A percentile compares a stretch with the other conserved stretches of the same genome.
phyloP scores from a whole-genome alignment of 352 stramenopile genomes.

The Globisporangium uncinulatum region DNA sequence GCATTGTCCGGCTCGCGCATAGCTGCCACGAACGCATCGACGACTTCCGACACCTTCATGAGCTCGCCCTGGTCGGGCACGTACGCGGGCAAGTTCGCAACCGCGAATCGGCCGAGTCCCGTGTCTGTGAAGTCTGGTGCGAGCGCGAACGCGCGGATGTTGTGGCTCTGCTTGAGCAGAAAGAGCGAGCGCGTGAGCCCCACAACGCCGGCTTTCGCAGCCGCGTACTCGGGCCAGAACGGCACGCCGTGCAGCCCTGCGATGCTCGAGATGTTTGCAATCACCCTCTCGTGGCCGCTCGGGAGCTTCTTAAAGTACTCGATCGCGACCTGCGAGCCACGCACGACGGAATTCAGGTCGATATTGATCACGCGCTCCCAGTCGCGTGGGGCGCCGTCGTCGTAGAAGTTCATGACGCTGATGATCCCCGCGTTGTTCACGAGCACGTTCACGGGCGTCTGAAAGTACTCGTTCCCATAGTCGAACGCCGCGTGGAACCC shows the following conservation, averaged over 20 bases:
- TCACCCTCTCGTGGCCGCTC: conserved; percentile 50
- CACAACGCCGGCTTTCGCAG: conserved; percentile 70
- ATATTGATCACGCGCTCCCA: conserved; percentile 75
- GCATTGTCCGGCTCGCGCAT: conserved; percentile 51
- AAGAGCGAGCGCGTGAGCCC: conserved; percentile 66
- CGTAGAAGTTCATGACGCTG: conserved; percentile 45
- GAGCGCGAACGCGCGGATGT: conserved; percentile 66
- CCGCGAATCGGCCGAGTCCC: conserved; percentile 43
- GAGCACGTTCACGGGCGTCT: conserved; percentile 55
- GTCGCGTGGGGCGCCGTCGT: conserved; percentile 23
- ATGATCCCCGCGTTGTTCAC: conserved; percentile 81
- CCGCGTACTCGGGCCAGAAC: conserved; percentile 63
- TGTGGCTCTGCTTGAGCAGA: conserved; percentile 50
- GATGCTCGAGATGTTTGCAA: conserved; percentile 72
- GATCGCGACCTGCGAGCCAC: conserved; percentile 61
- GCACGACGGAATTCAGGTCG: conserved; percentile 62
- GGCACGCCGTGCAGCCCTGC: conserved; percentile 42
- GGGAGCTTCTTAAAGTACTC: conserved; percentile 54
- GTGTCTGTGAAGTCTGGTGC: conserved; percentile 70
- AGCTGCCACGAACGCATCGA: conserved; percentile 46
- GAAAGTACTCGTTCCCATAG: conserved; percentile 53
- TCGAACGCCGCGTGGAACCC: conserved; percentile 62
- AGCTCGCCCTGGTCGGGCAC: conserved; percentile 45
- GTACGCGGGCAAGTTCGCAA: conserved; percentile 31
- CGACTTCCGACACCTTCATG: conserved; percentile 35